Evolutionary conservation across 2,329 filamentous ascomycete species (phyloP).

Genomic region (Emmonsiellopsis sp.): DNA sequence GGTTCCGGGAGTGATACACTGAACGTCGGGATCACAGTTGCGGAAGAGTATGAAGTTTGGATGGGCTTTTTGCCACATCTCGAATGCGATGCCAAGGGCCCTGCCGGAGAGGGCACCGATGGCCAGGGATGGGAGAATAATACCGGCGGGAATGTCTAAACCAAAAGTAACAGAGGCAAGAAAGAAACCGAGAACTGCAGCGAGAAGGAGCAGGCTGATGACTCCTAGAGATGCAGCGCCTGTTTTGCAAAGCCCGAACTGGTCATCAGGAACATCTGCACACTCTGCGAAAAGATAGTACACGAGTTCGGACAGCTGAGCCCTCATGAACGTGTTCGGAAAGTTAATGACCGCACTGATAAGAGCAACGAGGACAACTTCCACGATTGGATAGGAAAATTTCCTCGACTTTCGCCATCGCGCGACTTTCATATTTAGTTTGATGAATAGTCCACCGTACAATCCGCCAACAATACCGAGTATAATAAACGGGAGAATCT

Average conservation of each 20-base stretch:
- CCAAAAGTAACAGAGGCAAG: constrained; percentile 86
- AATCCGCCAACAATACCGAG: constrained; percentile 86
- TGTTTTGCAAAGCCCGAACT: constrained; percentile 81
- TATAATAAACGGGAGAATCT: constrained; percentile 77
- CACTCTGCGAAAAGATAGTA: constrained; percentile 90
- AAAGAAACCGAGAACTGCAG: constrained; percentile 73
- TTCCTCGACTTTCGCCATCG: constrained; percentile 65
- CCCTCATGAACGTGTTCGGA: constrained; percentile 92
- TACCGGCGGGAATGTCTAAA: constrained; percentile 86
- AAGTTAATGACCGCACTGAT: constrained; percentile 87
- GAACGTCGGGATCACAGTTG: constrained; percentile 73
- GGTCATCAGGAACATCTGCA: constrained; percentile 69
- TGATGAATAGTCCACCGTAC: constrained; percentile 91
- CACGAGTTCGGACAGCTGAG: constrained; percentile 83
- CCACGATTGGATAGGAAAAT: constrained; percentile 64
- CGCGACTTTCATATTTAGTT: constrained; percentile 80
- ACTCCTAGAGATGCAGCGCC: constrained; percentile 74
- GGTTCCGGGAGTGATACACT: constrained; percentile 86
- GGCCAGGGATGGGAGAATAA: constrained; percentile 91
- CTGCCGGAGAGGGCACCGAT: constrained; percentile 87
- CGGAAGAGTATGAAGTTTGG: constrained; percentile 69
- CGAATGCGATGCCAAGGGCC: constrained; percentile 78
- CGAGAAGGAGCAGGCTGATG: constrained; percentile 72
- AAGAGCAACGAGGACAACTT: constrained; percentile 71
- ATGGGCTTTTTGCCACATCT: constrained; percentile 75